Conservation (phyloP, 768 basidiomycete species). For the Panaeolus cyanescens region DNA sequence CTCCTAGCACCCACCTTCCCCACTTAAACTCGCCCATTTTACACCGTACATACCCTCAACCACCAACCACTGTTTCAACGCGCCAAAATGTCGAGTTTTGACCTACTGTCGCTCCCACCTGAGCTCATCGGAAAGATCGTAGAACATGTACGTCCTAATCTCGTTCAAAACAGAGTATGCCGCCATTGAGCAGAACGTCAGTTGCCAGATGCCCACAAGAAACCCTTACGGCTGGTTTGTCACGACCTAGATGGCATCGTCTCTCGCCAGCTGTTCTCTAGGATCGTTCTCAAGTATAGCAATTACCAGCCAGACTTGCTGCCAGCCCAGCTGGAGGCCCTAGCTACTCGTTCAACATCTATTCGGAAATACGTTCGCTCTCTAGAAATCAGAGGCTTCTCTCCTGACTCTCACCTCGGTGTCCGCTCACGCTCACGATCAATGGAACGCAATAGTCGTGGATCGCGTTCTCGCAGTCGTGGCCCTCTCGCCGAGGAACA, state of each 20-base stretch:
- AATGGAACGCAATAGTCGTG: constrained; percentile 13
- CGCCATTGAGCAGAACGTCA: neutral
- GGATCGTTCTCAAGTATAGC: constrained; percentile 22
- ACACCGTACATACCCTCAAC: neutral
- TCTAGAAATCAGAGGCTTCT: constrained; percentile 20
- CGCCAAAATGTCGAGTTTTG: neutral
- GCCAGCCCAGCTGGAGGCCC: constrained; percentile 19
- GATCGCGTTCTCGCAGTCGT: constrained; percentile 19
- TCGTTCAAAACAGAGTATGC: neutral
- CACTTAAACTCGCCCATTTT: neutral
- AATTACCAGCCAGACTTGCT: constrained; percentile 22
- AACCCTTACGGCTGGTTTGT: constrained; percentile 15
- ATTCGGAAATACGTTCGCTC: constrained; percentile 17
- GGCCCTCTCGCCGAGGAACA: constrained; percentile 19
- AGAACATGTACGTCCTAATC: neutral
- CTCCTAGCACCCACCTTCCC: neutral
- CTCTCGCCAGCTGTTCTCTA: constrained; percentile 19
- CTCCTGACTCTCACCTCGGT: constrained; percentile 20
- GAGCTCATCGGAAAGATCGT: neutral
- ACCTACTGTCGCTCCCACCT: neutral
- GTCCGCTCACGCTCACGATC: constrained; percentile 20
- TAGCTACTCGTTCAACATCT: constrained; percentile 14
- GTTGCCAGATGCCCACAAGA: constrained; percentile 13
- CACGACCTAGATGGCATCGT: constrained; percentile 17
- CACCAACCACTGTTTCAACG: too few relatives aligned